These are phyloP conservation scores for Fusarium palustre DNA, from an alignment of 2,329 filamentous ascomycete genomes.

Conservation along the genomic window DNA sequence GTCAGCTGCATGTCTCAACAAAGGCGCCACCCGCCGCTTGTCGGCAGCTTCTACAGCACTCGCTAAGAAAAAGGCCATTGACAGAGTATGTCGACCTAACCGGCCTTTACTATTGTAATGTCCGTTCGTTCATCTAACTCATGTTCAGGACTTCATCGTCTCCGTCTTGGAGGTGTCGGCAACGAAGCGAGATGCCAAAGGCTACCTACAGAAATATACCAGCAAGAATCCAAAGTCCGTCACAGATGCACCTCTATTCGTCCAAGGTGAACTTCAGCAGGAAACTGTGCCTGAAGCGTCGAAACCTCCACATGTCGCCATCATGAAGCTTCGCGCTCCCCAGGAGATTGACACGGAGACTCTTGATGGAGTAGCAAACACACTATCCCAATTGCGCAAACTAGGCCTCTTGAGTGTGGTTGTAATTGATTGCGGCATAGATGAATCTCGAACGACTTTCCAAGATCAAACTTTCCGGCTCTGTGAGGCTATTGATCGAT, in stretches of 20 bases:
- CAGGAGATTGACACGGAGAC: conserved; percentile 76
- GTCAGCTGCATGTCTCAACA: conserved; percentile 25
- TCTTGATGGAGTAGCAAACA: conserved; percentile 81
- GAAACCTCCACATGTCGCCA: conserved; percentile 71
- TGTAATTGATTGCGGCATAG: conserved; percentile 77
- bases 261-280: conserved; percentile 49
- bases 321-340: conserved; percentile 85
- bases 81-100: conserved; percentile 45
- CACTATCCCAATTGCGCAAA: conserved; percentile 82
- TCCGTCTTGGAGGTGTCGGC: conserved; percentile 89
- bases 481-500: conserved; percentile 77
- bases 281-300: conserved; percentile 25
- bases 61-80: conserved; percentile 50
- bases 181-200: conserved; percentile 91
- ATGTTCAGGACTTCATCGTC: conserved; percentile 79
- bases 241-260: conserved; percentile 49
- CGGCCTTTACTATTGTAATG: background rate
- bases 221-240: conserved; percentile 47
- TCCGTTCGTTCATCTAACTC: conserved; percentile 18
- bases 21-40: conserved; percentile 43
- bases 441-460: conserved; percentile 56
- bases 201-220: conserved; percentile 88
- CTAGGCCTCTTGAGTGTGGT: conserved; percentile 86
- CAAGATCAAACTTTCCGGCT: conserved; percentile 77
- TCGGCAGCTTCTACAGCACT: conserved; percentile 49